Base-by-base conservation (phyloP, 345 rosid species). In the Sonneratia alba region DNA sequence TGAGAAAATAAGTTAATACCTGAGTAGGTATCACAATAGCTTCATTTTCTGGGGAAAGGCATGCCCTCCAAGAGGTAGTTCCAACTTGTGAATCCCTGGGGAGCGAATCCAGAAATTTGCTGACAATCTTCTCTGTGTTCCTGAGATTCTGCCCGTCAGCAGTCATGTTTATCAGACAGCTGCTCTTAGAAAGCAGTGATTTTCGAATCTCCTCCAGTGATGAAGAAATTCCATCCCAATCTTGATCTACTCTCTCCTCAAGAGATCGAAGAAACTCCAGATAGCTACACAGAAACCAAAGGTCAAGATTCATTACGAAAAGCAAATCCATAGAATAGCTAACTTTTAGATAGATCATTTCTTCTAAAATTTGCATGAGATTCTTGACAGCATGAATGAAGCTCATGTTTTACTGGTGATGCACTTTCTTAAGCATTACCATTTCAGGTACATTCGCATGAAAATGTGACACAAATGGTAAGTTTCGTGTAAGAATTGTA, bases 11-110 rank as follows among this genome's bases (percentile, higher is more conserved):
- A 37, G 4, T 32, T 19, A 48, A 64, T n/a, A 94, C 98, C 96
- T 95, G 98, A 16, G 96, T 92, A 24, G 99, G 99, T 69, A 92
- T 79, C 65, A 90, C 92, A 76, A 92, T 89, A 68, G 99, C 98
- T 85, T 95, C 99, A 79, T 89, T 90, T 74, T 77, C 82, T 13
- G 72, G 75, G 59, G 94, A 78, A 79, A 90, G 90, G 73, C 74
- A 77, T 77, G 84, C 85, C 80, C 76, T 83, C 97, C 97, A 90
- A 49, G 79, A 73, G 71, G 81, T 73, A 14, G 77, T 74, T 70
- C 77, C 83, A 32, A 81, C 74, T 38, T 81, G 77, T 19, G 89
- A 75, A 71, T 79, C 81, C 77, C 77, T 83, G 74, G 99, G 98
- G 77, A 95, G 99, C 84, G 85, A 80, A 81, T 90, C 87, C 64